Conservation (phyloP, 2,329 filamentous ascomycete genomes). For the Penicillium thymicola region DNA sequence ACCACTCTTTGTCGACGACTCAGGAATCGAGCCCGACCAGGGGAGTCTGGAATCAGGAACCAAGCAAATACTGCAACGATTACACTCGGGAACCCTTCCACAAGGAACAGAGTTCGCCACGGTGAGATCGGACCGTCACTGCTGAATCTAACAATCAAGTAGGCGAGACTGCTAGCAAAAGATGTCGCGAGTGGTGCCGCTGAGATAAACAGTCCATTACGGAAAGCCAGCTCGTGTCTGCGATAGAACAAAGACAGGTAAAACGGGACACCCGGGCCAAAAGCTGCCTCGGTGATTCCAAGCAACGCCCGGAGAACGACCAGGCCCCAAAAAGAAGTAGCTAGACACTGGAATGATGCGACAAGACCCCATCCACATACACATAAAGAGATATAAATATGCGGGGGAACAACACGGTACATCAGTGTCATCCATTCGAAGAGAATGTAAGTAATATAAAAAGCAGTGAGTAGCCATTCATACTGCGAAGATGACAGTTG, state of each 20-base stretch:
- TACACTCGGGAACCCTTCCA: slow-evolving; percentile 82
- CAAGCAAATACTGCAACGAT: slow-evolving; percentile 71
- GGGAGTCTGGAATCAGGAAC: slow-evolving; percentile 72
- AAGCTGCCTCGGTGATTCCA: slow-evolving; percentile 60
- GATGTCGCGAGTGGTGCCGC: slow-evolving; percentile 61
- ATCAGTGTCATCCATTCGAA: slow-evolving; percentile 67
- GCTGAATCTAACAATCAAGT: slow-evolving; percentile 70
- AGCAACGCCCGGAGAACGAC: slow-evolving; percentile 46
- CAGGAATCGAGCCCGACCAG: slow-evolving; percentile 63
- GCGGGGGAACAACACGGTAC: slow-evolving; percentile 58
- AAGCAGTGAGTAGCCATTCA: slow-evolving; percentile 60
- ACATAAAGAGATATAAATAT: slow-evolving; percentile 57
- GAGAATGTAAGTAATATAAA: slow-evolving; percentile 62
- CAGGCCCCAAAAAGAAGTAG: slow-evolving; percentile 59
- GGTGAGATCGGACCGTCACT: slow-evolving; percentile 66
- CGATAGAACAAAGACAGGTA: slow-evolving; percentile 64
- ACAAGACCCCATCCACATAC: slow-evolving; percentile 77
- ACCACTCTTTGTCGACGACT: slow-evolving; percentile 64
- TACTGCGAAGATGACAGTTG: slow-evolving; percentile 55
- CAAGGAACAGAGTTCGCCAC: slow-evolving; percentile 80
- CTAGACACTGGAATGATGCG: slow-evolving; percentile 69
- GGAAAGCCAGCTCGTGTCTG: slow-evolving; percentile 71
- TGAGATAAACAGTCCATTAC: slow-evolving; percentile 83
- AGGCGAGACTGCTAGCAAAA: slow-evolving; percentile 73
- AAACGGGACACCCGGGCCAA: slow-evolving; percentile 62